phyloP scores from a whole-genome alignment of 2,329 filamentous ascomycete genomes.

The Talaromyces sp. region DNA sequence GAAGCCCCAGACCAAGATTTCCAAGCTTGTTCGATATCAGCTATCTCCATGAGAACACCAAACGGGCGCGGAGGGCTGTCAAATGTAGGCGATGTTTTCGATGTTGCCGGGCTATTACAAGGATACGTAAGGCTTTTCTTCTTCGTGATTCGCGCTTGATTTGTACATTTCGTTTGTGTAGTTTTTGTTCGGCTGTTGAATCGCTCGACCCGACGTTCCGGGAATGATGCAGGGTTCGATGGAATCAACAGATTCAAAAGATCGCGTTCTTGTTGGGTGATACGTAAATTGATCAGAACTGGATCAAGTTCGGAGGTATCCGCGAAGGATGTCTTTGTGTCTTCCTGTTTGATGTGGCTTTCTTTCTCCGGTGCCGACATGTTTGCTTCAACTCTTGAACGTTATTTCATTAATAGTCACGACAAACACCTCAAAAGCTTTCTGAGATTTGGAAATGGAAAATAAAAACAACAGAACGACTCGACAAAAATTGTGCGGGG shows the following conservation, averaged over 20 bases:
- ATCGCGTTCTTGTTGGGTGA: not conserved
- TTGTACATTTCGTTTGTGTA: not conserved
- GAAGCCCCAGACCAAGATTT: not conserved
- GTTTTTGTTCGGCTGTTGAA: not conserved
- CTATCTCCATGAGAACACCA: not conserved
- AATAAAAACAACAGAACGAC: not conserved
- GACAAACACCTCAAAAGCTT: not conserved
- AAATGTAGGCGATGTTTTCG: not conserved
- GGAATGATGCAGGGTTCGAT: not conserved
- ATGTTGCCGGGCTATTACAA: not conserved
- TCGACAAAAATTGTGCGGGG: not conserved
- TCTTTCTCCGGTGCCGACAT: not conserved
- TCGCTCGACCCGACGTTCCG: not conserved
- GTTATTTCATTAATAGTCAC: not conserved
- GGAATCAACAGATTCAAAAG: not conserved
- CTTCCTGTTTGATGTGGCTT: not conserved
- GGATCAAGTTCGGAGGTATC: not conserved
- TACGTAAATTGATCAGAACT: not conserved
- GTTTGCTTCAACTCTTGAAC: not conserved
- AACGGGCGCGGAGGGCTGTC: not conserved
- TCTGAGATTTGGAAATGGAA: not conserved
- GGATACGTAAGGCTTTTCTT: not conserved
- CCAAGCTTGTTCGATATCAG: not conserved
- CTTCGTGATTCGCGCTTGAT: not conserved
- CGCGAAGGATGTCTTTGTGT: not conserved